Evolutionary conservation across 164 flowering plant genomes (phyloP).

Genomic region (Nelumbo lutea): DNA sequence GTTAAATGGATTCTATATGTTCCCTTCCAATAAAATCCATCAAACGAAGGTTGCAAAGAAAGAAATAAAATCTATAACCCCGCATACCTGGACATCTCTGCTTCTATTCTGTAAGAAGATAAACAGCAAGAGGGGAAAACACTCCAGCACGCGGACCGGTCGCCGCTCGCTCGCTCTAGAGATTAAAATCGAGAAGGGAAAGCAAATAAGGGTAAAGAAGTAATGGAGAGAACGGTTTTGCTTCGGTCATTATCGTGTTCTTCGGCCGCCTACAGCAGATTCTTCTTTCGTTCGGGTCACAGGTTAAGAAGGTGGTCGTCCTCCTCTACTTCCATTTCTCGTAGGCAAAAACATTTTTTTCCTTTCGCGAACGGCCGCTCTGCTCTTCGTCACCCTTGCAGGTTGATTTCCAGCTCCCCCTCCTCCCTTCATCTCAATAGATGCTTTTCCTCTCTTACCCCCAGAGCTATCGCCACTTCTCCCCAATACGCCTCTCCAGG

Average conservation of each 20-base stretch:
- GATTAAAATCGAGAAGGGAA: too few relatives aligned
- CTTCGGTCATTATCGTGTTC: conserved; percentile 50
- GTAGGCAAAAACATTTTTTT: conserved; percentile 11
- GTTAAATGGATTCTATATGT: too few relatives aligned
- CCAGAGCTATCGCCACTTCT: conserved; percentile 55
- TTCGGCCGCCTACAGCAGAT: conserved; percentile 28
- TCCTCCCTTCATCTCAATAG: conserved; percentile 24
- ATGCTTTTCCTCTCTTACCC: conserved; percentile 45
- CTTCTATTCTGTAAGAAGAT: too few relatives aligned
- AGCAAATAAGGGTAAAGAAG: background rate
- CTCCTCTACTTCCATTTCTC: conserved; percentile 13
- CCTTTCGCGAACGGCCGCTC: conserved; percentile 14
- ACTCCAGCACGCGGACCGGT: too few relatives aligned
- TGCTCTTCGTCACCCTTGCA: conserved; percentile 24
- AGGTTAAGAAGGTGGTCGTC: conserved; percentile 6
- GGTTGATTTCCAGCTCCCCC: conserved; percentile 21
- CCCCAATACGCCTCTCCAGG: conserved; percentile 44
- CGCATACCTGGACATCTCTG: too few relatives aligned
- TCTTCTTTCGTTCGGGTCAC: conserved; percentile 30
- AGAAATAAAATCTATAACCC: too few relatives aligned
- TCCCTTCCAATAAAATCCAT: too few relatives aligned
- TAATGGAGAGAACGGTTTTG: conserved; percentile 60
- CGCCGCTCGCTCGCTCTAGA: too few relatives aligned
- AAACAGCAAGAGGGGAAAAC: too few relatives aligned
- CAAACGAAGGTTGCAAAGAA: too few relatives aligned